phyloP scores from a whole-genome alignment of 1,139 yeast species.

The Debaryomyces coudertii region DNA sequence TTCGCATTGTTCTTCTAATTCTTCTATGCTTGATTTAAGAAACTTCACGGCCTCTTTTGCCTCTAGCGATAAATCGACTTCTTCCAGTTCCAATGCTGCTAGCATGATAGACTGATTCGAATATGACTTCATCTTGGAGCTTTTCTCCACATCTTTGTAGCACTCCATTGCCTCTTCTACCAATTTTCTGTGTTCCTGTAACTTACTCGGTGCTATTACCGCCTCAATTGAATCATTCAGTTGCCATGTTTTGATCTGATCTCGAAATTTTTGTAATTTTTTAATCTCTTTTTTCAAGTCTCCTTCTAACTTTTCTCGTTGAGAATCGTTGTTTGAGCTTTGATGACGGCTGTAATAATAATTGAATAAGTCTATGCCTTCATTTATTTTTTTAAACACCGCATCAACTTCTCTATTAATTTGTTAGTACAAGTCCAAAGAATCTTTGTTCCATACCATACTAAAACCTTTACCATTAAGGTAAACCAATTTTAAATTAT shows the following conservation, averaged over 20 bases:
- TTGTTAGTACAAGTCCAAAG: slow-evolving; percentile 21
- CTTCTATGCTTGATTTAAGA: slow-evolving; percentile 34
- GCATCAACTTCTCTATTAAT: slow-evolving; percentile 77
- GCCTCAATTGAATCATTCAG: slow-evolving; percentile 51
- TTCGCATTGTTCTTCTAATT: slow-evolving; percentile 39
- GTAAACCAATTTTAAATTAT: not conserved
- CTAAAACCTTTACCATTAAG: not conserved
- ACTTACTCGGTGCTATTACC: slow-evolving; percentile 38
- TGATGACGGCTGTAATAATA: slow-evolving; percentile 51
- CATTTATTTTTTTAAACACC: slow-evolving; percentile 90
- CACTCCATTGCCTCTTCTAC: slow-evolving; percentile 56
- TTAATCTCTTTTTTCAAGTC: slow-evolving; percentile 96
- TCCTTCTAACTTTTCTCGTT: slow-evolving; percentile 89
- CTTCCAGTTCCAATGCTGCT: slow-evolving; percentile 42
- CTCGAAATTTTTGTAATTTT: slow-evolving; percentile 90
- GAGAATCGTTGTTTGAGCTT: slow-evolving; percentile 71
- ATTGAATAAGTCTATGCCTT: slow-evolving; percentile 83
- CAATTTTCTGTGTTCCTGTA: slow-evolving; percentile 44
- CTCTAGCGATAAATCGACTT: slow-evolving; percentile 36
- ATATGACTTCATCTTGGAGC: slow-evolving; percentile 48
- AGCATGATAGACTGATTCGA: slow-evolving; percentile 52
- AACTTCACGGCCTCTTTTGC: slow-evolving; percentile 38
- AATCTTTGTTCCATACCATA: not conserved
- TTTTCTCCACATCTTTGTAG: slow-evolving; percentile 50
- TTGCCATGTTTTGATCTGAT: slow-evolving; percentile 93